Evolutionary conservation across 2,329 filamentous ascomycete genomes (phyloP).

Genomic region (Aureobasidium sp.): DNA sequence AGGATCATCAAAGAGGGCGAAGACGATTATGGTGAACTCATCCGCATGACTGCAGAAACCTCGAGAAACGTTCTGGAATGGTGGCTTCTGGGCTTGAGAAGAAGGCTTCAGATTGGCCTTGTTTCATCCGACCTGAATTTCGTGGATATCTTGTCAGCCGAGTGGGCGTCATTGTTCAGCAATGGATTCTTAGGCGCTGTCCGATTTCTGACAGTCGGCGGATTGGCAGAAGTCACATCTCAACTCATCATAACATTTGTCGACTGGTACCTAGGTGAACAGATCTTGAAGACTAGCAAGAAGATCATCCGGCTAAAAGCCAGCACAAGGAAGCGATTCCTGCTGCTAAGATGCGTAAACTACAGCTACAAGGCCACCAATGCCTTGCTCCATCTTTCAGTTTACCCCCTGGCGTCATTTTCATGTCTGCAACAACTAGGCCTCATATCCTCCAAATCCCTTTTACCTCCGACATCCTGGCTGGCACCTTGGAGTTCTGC

Average conservation of each 20-base stretch:
- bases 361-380: not conserved
- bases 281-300: not conserved
- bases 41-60: constrained; percentile 11
- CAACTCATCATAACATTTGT: constrained; percentile 1
- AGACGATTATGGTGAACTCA: constrained; percentile 16
- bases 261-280: constrained; percentile 5
- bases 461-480: not conserved
- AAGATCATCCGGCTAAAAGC: not conserved
- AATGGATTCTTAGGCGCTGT: not conserved
- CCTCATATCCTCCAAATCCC: not conserved
- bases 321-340: not conserved
- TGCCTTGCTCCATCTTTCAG: not conserved
- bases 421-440: constrained; percentile 8
- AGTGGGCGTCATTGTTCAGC: not conserved
- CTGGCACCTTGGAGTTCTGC: constrained; percentile 6
- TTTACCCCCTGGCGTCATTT: not conserved
- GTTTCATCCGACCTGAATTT: constrained; percentile 1
- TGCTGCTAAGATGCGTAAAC: not conserved
- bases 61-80: constrained; percentile 8
- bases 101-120: constrained; percentile 15
- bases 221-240: not conserved
- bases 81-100: constrained; percentile 16
- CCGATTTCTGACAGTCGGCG: not conserved
- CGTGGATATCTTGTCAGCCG: not conserved
- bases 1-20: constrained; percentile 12